These are phyloP conservation scores for Leccinum subfulvum DNA, from an alignment of 1,284 basidiomycete genomes.

Conservation along the genomic window DNA sequence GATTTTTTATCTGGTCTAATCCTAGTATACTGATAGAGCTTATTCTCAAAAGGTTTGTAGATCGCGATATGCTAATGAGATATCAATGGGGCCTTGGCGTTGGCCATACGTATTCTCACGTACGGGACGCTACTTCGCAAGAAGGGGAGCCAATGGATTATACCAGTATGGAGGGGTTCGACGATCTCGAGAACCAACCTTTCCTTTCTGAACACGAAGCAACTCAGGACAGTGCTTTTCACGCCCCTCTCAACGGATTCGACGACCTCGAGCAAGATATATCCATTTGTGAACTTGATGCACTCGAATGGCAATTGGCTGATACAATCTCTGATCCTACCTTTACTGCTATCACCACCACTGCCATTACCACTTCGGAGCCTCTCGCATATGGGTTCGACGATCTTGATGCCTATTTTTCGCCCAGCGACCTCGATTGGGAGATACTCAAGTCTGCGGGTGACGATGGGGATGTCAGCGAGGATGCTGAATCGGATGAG, in stretches of 20 bases:
- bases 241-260: not conserved
- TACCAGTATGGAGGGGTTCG: not conserved
- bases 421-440: not conserved
- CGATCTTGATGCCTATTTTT: not conserved
- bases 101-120: constrained; percentile 6
- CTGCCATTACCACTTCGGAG: not conserved
- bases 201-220: not conserved
- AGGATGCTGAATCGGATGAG: not conserved
- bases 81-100: constrained; percentile 12
- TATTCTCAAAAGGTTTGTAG: constrained; percentile 8
- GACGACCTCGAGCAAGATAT: not conserved
- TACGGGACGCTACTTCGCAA: not conserved
- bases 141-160: not conserved
- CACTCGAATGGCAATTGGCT: not conserved
- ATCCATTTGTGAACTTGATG: not conserved
- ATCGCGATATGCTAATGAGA: constrained; percentile 10
- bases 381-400: not conserved
- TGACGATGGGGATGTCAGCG: not conserved
- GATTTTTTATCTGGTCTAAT: not conserved
- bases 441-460: not conserved
- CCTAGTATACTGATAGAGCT: not conserved
- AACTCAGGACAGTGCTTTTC: not conserved
- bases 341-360: not conserved
- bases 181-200: not conserved
- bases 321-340: not conserved